Conservation (phyloP, 352 stramenopile genomes). For the Pythium utonaiense region DNA sequence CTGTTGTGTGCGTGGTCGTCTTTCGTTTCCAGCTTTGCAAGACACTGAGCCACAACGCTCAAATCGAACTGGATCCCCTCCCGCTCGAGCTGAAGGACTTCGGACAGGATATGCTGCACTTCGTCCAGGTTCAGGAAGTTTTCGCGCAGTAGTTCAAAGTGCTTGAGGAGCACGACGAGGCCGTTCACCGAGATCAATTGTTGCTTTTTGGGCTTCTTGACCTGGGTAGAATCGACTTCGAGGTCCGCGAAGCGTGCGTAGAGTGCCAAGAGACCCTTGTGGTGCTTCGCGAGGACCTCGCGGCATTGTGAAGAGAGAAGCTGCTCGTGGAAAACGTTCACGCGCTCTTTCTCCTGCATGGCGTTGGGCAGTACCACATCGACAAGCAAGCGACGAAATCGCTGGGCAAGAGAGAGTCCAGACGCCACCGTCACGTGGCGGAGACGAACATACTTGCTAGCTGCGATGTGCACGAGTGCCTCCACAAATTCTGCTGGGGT, state of each 20-base stretch:
- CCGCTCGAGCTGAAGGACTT: slow-evolving; percentile 59
- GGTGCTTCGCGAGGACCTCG: slow-evolving; percentile 46
- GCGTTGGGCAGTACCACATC: slow-evolving; percentile 51
- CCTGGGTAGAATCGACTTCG: slow-evolving; percentile 3
- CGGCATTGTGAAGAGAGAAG: slow-evolving; percentile 48
- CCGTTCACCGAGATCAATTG: slow-evolving; percentile 50
- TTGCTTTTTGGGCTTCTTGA: slow-evolving; percentile 1
- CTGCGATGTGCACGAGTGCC: slow-evolving; percentile 48
- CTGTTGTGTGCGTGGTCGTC: neutral
- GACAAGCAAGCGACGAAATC: slow-evolving; percentile 44
- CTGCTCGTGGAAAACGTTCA: slow-evolving; percentile 47
- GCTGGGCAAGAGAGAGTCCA: slow-evolving; percentile 28
- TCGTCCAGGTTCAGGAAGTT: slow-evolving; percentile 60
- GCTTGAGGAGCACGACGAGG: slow-evolving; percentile 39
- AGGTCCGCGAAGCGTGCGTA: slow-evolving; percentile 42
- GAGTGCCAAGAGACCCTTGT: slow-evolving; percentile 37
- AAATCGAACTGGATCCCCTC: slow-evolving; percentile 44
- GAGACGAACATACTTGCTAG: slow-evolving; percentile 36
- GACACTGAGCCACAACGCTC: slow-evolving; percentile 9
- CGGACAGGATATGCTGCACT: slow-evolving; percentile 52
- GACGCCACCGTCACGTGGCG: slow-evolving; percentile 8
- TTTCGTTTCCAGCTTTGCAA: neutral
- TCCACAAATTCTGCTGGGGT: slow-evolving; percentile 67
- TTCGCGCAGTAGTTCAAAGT: slow-evolving; percentile 55
- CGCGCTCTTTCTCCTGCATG: slow-evolving; percentile 47